These are phyloP conservation scores for Populus nigra DNA, from an alignment of 345 rosid species.

Conservation along the genomic window DNA sequence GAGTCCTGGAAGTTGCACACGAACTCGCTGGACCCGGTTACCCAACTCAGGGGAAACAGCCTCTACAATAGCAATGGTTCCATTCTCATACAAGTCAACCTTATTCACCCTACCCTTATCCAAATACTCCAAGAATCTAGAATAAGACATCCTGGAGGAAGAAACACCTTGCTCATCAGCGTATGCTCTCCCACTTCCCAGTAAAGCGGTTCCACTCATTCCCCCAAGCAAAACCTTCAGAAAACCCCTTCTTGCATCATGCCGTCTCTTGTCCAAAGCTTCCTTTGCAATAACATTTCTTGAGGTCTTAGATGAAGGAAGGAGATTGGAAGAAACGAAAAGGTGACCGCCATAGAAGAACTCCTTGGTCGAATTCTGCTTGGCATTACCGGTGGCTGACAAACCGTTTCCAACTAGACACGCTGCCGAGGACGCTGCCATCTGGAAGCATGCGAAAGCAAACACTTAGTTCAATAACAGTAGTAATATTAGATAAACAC, in stretches of 20 bases:
- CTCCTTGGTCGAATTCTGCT: constrained; percentile 36
- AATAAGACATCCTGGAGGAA: constrained; percentile 96
- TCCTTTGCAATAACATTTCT: constrained; percentile 48
- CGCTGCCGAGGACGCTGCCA: constrained; percentile 75
- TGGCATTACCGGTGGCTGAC: constrained; percentile 36
- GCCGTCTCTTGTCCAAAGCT: constrained; percentile 44
- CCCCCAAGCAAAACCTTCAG: constrained; percentile 75
- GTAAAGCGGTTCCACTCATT: constrained; percentile 50
- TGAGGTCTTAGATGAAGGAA: constrained; percentile 31
- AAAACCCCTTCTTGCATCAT: constrained; percentile 68
- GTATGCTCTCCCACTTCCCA: constrained; percentile 64
- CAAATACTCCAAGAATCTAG: constrained; percentile 91
- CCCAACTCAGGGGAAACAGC: constrained; percentile 97
- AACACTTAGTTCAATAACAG: neutral
- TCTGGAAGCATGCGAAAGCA: constrained; percentile 27
- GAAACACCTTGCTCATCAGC: constrained; percentile 95
- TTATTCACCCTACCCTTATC: constrained; percentile 84
- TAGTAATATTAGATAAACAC: no score
- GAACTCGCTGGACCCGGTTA: constrained; percentile 87
- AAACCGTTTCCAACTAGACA: constrained; percentile 69
- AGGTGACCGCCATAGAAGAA: constrained; percentile 39
- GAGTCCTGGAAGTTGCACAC: constrained; percentile 91
- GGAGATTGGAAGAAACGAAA: constrained; percentile 34
- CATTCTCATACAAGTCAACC: constrained; percentile 93
- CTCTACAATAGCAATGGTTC: constrained; percentile 96